Evolutionary conservation across 805 yeast genomes (phyloP), one percentile per base, ranked within the genome.

Genomic region (Groenewaldozyma tartarivorans): DNA sequence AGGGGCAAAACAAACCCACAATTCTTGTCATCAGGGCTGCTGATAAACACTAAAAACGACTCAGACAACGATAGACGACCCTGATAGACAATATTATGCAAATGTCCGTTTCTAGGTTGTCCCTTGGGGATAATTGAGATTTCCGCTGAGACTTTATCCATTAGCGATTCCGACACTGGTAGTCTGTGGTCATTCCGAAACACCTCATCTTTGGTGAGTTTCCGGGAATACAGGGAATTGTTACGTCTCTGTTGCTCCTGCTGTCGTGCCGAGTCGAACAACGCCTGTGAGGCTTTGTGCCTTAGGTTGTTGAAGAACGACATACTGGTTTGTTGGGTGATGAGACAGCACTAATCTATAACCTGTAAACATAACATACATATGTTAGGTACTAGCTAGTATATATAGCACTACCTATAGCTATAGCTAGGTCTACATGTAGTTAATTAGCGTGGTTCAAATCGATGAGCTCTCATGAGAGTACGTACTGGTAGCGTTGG

Each of bases 41-140:
- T 86, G 44, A 75, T 69, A 54, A 88, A 90, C 18, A 83, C 74
- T 29, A 92, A 56, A 55, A 77, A 92, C 48, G 81, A 83, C 41
- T 76, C 76, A 1, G 95, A 81, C 34, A 92, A 58, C 49, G 66
- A 79, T n/a, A 88, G 51, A 62, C 69, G 63, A 52, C 98, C 54
- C 39, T 46, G 50, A 43, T 39, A 50, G 15, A 44, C 37, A 32
- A 44, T 42, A 19, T 47, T 46, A 26, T 39, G 40, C 22, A 19
- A 15, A 15, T 26, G 15, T 4, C 42, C 29, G 11, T 37, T 39
- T n/a, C 37, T 38, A 20, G 41, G 39, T 37, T 22, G 31, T n/a
- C 38, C 35, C 11, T 24, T 22, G 19, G 45, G 39, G 15, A 48
- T 53, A 60, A 67, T 36, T 3, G 65, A 49, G 20, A 79, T 55